These are phyloP conservation scores for Peronospora tabacina DNA, from an alignment of 352 stramenopile species.

Conservation along the genomic window DNA sequence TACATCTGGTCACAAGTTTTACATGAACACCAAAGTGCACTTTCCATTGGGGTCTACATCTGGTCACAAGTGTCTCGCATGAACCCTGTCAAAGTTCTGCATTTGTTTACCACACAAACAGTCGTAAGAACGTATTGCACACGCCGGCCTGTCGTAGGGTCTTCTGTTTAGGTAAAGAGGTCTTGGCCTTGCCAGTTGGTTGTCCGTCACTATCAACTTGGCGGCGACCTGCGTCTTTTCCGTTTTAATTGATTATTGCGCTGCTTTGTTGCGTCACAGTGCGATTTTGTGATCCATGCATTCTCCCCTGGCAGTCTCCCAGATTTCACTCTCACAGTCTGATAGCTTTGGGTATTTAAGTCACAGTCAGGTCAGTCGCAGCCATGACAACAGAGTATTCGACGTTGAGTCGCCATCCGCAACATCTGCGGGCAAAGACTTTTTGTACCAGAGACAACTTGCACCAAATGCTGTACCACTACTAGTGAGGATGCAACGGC, in stretches of 20 bases:
- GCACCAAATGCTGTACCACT: conserved; percentile 34
- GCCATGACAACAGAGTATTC: conserved; percentile 30
- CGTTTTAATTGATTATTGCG: background rate
- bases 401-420: conserved; percentile 27
- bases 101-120: background rate
- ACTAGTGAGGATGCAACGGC: conserved; percentile 33
- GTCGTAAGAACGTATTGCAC: conserved; percentile 14
- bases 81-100: conserved; percentile 6
- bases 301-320: conserved; percentile 56
- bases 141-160: conserved; percentile 24
- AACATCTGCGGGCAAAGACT: conserved; percentile 23
- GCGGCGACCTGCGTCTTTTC: conserved; percentile 7
- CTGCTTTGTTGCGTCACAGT: background rate
- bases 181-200: conserved; percentile 5
- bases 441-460: conserved; percentile 30
- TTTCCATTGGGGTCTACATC: conserved; percentile 9
- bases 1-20: conserved; percentile 16
- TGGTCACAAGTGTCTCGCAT: conserved; percentile 17
- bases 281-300: conserved; percentile 27
- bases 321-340: conserved; percentile 56
- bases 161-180: conserved; percentile 21
- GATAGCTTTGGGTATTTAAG: conserved; percentile 23
- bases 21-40: conserved; percentile 2
- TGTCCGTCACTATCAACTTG: conserved; percentile 20
- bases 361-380: conserved; percentile 13